These are phyloP conservation scores for Dactylellina sp. DNA, from an alignment of 2,329 filamentous ascomycete species.

Conservation along the genomic window DNA sequence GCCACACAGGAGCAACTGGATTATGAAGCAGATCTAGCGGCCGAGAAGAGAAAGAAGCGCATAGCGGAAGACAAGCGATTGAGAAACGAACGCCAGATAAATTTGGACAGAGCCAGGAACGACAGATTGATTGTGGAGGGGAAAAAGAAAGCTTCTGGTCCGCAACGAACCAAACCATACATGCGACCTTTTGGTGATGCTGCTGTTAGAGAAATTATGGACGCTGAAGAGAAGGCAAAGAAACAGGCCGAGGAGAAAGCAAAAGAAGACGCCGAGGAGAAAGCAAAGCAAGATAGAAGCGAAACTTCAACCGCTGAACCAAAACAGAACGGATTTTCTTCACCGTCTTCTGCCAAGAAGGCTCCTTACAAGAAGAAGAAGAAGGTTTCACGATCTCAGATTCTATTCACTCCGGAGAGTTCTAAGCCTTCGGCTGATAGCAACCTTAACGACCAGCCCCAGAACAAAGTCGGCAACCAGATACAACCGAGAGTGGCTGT, in stretches of 20 bases:
- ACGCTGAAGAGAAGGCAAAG: background rate
- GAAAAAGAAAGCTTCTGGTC: conserved; percentile 4
- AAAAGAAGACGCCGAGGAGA: background rate
- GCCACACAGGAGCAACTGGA: conserved; percentile 60
- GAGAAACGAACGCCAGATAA: conserved; percentile 74
- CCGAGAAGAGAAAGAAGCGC: conserved; percentile 65
- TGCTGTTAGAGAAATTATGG: background rate
- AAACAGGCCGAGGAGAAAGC: background rate
- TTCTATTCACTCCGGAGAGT: too few species aligned
- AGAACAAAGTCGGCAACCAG: too few species aligned
- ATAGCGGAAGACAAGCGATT: conserved; percentile 61
- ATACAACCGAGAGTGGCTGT: too few species aligned
- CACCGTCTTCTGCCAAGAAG: too few species aligned
- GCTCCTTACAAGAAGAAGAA: too few species aligned
- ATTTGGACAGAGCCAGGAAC: conserved; percentile 65
- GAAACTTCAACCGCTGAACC: too few species aligned
- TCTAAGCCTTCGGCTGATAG: too few species aligned
- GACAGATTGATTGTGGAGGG: conserved; percentile 30
- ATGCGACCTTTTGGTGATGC: conserved; percentile 23
- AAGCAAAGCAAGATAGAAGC: too few species aligned
- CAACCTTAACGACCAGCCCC: too few species aligned
- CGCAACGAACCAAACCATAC: conserved; percentile 9
- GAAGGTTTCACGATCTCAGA: too few species aligned
- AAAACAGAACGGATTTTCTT: too few species aligned
- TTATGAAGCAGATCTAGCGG: conserved; percentile 67